phyloP scores from a whole-genome alignment of 2,329 filamentous ascomycete species.

The Macrophomina pseudophaseolina region DNA sequence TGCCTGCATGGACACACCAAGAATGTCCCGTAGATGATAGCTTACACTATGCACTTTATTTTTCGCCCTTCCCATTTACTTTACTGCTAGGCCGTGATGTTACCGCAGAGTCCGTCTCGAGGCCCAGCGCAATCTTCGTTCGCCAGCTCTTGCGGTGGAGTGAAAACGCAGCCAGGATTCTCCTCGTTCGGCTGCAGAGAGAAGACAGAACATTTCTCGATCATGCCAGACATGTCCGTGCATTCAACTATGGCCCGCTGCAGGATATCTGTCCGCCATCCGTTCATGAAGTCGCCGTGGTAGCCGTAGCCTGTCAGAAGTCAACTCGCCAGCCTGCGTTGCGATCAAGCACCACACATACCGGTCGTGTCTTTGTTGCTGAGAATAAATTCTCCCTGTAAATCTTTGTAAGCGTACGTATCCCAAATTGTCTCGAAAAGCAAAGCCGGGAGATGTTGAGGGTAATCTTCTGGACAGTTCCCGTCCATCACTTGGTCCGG shows the following conservation, averaged over 20 bases:
- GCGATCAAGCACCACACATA: conserved; percentile 51
- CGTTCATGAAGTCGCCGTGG: conserved; percentile 74
- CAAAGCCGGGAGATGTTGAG: conserved; percentile 61
- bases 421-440: conserved; percentile 66
- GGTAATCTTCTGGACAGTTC: conserved; percentile 59
- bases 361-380: conserved; percentile 75
- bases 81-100: conserved; percentile 32
- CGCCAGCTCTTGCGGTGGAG: conserved; percentile 59
- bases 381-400: conserved; percentile 66
- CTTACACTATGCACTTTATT: neutral
- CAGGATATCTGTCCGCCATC: conserved; percentile 70
- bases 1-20: neutral
- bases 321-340: neutral
- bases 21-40: neutral
- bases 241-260: conserved; percentile 73
- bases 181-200: conserved; percentile 64
- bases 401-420: conserved; percentile 56
- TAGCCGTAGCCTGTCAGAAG: conserved; percentile 65
- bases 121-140: conserved; percentile 65
- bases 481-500: conserved; percentile 59
- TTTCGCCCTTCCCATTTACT: conserved; percentile 16
- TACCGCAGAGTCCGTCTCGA: conserved; percentile 68
- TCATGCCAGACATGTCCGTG: conserved; percentile 70
- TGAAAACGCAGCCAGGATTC: conserved; percentile 65
- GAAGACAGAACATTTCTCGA: conserved; percentile 79